Evolutionary conservation across 2,329 filamentous ascomycete genomes (phyloP), one percentile per base, ranked within the genome.

Genomic region (Periconia sp.): DNA sequence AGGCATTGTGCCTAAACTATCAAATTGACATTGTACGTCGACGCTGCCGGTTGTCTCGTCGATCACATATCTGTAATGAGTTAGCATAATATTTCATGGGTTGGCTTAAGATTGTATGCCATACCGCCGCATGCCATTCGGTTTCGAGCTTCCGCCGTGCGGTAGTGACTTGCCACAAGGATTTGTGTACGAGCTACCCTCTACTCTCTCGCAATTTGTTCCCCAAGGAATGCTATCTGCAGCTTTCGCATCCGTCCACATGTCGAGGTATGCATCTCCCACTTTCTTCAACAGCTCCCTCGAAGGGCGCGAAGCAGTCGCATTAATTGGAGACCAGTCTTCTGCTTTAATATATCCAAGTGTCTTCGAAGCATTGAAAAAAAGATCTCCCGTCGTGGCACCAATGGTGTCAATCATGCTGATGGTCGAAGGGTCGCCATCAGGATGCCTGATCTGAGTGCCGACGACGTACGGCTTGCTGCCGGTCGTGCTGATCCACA

Each of bases 211-310:
- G 36, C 59, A 66, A 5, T 61, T 39, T 3, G 62, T 55, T 2
- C 59, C 58, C 61, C 58, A 66, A 2, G 56, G 55, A 33, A 66
- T 66, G 10, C 31, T 57, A 40, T 59, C 59, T 2, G 58, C 56
- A 19, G 61, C 61, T 26, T 55, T 61, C 4, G 51, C 32, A 43
- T 66, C 52, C 3, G 61, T 66, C 59, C 61, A 66, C 59, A 64
- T 66, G 22, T 66, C 59, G 4, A 66, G 42, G 34, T 66, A 66
- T 2, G 44, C 61, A 32, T 64, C 61, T 4, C 62, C 59, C 4
- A 53, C 49, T 28, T 56, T 58, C 31, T 56, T 62, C 16, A 66
- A 44, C 9, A 61, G 21, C 2, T 61, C 58, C n/a, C 62, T 48
- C 11, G 51, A 56, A n/a, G 59, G 58, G 8, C 50, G 50, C 10